A percentile compares a stretch with the other conserved stretches of the same genome.
These are phyloP conservation scores for Lachancea mirantina DNA, from an alignment of 805 yeast genomes.

Conservation along the genomic window DNA sequence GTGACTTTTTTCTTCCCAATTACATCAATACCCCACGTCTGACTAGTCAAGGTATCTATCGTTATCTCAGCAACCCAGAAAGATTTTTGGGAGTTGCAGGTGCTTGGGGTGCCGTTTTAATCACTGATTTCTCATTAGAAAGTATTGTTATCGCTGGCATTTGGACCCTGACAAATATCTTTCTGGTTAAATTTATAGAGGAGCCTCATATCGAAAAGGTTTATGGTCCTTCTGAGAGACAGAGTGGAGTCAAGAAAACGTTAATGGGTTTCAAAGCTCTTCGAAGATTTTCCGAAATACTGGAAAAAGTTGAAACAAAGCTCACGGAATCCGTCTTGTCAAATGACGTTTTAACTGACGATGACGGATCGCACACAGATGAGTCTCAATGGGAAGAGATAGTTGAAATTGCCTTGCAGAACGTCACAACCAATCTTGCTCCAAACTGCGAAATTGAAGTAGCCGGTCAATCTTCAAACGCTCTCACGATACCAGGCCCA, in stretches of 20 bases:
- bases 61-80: slow-evolving; percentile 78
- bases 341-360: slow-evolving; percentile 2
- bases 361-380: not conserved
- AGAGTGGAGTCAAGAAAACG: slow-evolving; percentile 45
- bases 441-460: slow-evolving; percentile 27
- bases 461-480: slow-evolving; percentile 26
- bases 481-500: slow-evolving; percentile 34
- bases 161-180: slow-evolving; percentile 61
- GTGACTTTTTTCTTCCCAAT: slow-evolving; percentile 69
- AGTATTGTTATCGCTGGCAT: slow-evolving; percentile 47
- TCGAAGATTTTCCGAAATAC: slow-evolving; percentile 29
- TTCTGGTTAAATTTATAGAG: slow-evolving; percentile 67
- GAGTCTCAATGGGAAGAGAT: slow-evolving; percentile 8
- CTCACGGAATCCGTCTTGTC: slow-evolving; percentile 6
- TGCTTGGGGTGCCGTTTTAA: slow-evolving; percentile 61
- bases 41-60: slow-evolving; percentile 73
- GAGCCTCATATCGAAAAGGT: slow-evolving; percentile 69
- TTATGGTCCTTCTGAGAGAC: slow-evolving; percentile 58
- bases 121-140: slow-evolving; percentile 46
- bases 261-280: slow-evolving; percentile 32
- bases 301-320: slow-evolving; percentile 36
- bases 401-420: slow-evolving; percentile 16
- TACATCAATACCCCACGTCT: slow-evolving; percentile 42
- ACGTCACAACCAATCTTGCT: slow-evolving; percentile 17
- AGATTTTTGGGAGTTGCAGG: slow-evolving; percentile 73